A percentile compares a stretch with the other conserved stretches of the same genome.
These are phyloP conservation scores for Alternaria viburni DNA, from an alignment of 2,329 filamentous ascomycete species.

Conservation along the genomic window DNA sequence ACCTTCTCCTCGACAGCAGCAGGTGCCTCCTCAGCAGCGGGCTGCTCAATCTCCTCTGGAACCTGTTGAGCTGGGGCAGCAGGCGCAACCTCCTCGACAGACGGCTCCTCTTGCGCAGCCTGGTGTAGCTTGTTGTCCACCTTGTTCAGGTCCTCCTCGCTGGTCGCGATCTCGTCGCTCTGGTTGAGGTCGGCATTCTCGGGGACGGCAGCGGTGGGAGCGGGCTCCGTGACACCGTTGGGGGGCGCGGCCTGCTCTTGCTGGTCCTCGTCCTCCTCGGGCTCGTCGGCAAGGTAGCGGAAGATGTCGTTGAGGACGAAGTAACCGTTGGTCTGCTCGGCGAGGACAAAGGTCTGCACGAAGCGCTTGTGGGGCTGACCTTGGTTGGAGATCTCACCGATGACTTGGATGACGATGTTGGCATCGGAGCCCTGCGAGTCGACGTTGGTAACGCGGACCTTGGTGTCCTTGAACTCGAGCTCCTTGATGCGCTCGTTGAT, in stretches of 20 bases:
- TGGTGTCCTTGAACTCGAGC: constrained; percentile 95
- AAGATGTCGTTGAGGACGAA: constrained; percentile 99
- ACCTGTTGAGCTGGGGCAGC: constrained; percentile 48
- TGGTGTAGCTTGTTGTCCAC: constrained; percentile 82
- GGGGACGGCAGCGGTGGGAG: constrained; percentile 41
- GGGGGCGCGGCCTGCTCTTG: constrained; percentile 43
- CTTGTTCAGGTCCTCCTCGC: constrained; percentile 54
- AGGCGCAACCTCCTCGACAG: constrained; percentile 31
- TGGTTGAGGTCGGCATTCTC: constrained; percentile 40
- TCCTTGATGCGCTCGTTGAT: constrained; percentile 95
- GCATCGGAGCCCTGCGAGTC: constrained; percentile 92
- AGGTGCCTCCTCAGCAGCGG: constrained; percentile 49
- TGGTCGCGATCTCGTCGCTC: constrained; percentile 46
- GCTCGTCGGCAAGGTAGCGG: constrained; percentile 86
- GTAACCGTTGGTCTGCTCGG: constrained; percentile 94
- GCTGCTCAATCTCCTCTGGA: constrained; percentile 43
- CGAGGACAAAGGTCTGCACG: constrained; percentile 95
- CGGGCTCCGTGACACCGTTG: constrained; percentile 51
- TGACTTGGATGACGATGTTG: constrained; percentile 97
- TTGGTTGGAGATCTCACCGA: constrained; percentile 97
- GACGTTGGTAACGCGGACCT: constrained; percentile 97
- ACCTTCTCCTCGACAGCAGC: constrained; percentile 48
- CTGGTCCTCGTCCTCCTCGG: constrained; percentile 67
- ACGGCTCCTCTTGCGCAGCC: constrained; percentile 46
- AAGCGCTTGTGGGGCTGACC: constrained; percentile 91